These are phyloP conservation scores for Diaporthe eres DNA, from an alignment of 2,329 filamentous ascomycete species.

Conservation along the genomic window DNA sequence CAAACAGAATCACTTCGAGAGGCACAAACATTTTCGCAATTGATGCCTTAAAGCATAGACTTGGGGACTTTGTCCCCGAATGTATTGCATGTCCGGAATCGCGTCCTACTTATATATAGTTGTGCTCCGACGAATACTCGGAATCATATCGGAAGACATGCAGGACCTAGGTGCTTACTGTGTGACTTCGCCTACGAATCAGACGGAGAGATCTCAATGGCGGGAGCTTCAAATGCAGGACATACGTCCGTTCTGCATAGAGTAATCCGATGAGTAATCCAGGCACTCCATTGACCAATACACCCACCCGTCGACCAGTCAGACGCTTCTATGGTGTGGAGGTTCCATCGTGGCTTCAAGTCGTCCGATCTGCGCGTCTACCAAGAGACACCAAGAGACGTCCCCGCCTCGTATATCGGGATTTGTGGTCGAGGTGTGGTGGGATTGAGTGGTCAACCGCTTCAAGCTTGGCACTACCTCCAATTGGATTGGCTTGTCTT, in stretches of 20 bases:
- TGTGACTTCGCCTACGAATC: neutral
- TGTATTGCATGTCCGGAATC: neutral
- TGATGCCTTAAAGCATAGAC: fast-evolving
- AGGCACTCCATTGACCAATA: neutral
- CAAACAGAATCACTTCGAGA: neutral
- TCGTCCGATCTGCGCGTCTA: neutral
- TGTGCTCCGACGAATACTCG: neutral
- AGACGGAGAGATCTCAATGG: neutral
- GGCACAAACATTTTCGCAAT: neutral
- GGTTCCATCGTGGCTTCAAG: neutral
- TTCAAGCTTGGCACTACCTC: neutral
- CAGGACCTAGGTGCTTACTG: neutral
- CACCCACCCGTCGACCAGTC: neutral
- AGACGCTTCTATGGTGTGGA: neutral
- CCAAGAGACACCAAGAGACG: neutral
- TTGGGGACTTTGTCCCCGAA: neutral
- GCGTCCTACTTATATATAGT: neutral
- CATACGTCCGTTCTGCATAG: neutral
- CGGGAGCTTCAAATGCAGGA: neutral
- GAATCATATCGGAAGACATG: neutral
- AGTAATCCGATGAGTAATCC: constrained; percentile 19
- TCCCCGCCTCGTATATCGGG: neutral
- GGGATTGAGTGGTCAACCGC: neutral
- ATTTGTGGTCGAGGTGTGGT: neutral
- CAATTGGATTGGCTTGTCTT: neutral